Evolutionary conservation across 192 early-diverging fungal genomes (phyloP), one percentile per base, ranked within the genome.

Genomic region (Mortierella claussenii): DNA sequence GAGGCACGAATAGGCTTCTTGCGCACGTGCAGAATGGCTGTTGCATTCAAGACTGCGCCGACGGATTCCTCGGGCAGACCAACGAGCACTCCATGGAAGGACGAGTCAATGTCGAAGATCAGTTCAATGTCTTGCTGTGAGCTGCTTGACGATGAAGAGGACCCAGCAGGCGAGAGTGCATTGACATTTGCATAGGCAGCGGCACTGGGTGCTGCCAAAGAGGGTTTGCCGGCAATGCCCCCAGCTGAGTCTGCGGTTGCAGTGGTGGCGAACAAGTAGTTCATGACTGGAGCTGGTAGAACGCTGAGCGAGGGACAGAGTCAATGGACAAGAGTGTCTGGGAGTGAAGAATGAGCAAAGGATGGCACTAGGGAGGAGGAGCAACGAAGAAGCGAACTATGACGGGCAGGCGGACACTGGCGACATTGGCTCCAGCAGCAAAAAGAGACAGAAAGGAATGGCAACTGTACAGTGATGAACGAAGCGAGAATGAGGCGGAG

Each of bases 11-110:
- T 66, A 17, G 73, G 64, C 50, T 76, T 76, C 47, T 67, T 76
- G 51, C 73, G 73, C 36, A 76, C 73, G 50, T 76, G 73, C 24
- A 76, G 58, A 21, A 76, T 76, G 12, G 64, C 73, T 1, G 73
- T 76, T 8, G 64, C 73, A 45, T 76, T 76, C 17, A 76, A 44
- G 28, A 76, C 73, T 4, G 73, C 73, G 26, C 73, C 73, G 7
- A 28, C 15, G 2, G 63, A 76, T 55, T 76, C 73, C 37, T 76
- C 73, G 18, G 73, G 73, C 36, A 76, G 23, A 4, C 73, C 73
- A 11, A 67, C n/a, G 13, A 76, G 65, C 9, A 76, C 73, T 8
- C 73, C 73, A 50, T 76, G 57, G 37, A 76, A 76, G 27, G 73
- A 76, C 0, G 73, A 66, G 21, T 76, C 73, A 13, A 76, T 76